These are phyloP conservation scores for Phtheirospermum japonicum DNA, from an alignment of 257 asterid species.

Conservation along the genomic window DNA sequence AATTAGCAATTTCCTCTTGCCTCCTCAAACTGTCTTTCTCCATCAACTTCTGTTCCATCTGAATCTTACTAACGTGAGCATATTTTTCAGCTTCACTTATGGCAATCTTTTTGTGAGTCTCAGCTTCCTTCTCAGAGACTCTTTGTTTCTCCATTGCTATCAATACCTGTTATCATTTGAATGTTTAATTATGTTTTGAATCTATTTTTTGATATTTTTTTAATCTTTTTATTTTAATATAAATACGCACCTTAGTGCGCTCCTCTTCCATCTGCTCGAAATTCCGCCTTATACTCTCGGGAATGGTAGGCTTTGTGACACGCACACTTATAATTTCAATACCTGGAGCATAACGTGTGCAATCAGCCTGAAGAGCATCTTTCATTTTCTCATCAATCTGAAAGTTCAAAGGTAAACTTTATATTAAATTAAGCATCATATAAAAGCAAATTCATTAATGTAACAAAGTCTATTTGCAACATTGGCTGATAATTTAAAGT, in stretches of 20 bases:
- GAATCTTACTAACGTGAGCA: slow-evolving; percentile 91
- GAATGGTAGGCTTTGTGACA: slow-evolving; percentile 89
- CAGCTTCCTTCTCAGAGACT: slow-evolving; percentile 98
- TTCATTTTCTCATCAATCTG: slow-evolving; percentile 98
- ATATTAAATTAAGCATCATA: slow-evolving; percentile 1
- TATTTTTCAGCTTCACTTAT: slow-evolving; percentile 90
- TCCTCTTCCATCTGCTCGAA: slow-evolving; percentile 97
- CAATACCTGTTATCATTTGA: slow-evolving; percentile 54
- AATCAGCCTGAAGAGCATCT: slow-evolving; percentile 97
- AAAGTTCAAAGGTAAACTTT: slow-evolving; percentile 19
- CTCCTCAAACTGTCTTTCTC: slow-evolving; percentile 88
- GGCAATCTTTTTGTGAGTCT: slow-evolving; percentile 87
- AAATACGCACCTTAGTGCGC: slow-evolving; percentile 80
- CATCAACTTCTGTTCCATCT: slow-evolving; percentile 90
- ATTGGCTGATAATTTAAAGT: background rate
- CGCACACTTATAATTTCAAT: slow-evolving; percentile 95
- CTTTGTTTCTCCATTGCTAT: slow-evolving; percentile 89
- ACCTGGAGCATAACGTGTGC: slow-evolving; percentile 99
- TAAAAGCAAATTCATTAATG: slow-evolving; percentile 16
- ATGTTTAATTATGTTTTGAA: background rate
- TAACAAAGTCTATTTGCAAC: slow-evolving; percentile 21
- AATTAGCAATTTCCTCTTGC: slow-evolving; percentile 88
- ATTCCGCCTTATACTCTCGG: slow-evolving; percentile 80
- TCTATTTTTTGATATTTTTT: no score
- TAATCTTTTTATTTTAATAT: background rate